phyloP scores from a whole-genome alignment of 2,329 filamentous ascomycete genomes.

The Cercospora sp. region DNA sequence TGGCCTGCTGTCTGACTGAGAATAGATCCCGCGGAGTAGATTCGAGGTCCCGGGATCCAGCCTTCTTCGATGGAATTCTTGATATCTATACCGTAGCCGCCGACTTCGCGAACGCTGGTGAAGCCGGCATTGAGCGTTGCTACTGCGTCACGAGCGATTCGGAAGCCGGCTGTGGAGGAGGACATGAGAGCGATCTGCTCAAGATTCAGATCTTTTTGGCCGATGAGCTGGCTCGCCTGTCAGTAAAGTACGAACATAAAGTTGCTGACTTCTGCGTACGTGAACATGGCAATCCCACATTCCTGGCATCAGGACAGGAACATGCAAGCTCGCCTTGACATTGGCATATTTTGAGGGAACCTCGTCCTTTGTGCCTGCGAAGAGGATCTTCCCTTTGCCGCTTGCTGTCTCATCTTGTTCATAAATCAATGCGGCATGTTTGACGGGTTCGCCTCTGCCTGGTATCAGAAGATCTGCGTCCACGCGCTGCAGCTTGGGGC shows the following conservation, averaged over 20 bases:
- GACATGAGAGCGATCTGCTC: conserved; percentile 22
- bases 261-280: conserved; percentile 37
- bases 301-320: conserved; percentile 53
- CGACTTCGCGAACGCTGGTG: conserved; percentile 55
- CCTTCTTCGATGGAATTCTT: conserved; percentile 48
- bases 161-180: conserved; percentile 43
- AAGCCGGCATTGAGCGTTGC: conserved; percentile 51
- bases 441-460: conserved; percentile 47
- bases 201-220: conserved; percentile 15
- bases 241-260: conserved; percentile 24
- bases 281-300: conserved; percentile 55
- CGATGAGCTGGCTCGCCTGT: conserved; percentile 16
- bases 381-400: conserved; percentile 41
- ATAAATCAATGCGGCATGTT: conserved; percentile 45
- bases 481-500: conserved; percentile 4
- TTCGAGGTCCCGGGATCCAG: conserved; percentile 49
- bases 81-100: conserved; percentile 51
- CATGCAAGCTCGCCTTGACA: conserved; percentile 23
- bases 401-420: conserved; percentile 26
- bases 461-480: conserved; percentile 48
- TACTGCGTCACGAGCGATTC: conserved; percentile 45
- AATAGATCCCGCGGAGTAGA: conserved; percentile 51
- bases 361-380: conserved; percentile 39
- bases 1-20: conserved; percentile 54
- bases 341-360: conserved; percentile 8